Evolutionary conservation across 306 rosid genomes (phyloP).

Genomic region (Chamaecrista fasciculata): DNA sequence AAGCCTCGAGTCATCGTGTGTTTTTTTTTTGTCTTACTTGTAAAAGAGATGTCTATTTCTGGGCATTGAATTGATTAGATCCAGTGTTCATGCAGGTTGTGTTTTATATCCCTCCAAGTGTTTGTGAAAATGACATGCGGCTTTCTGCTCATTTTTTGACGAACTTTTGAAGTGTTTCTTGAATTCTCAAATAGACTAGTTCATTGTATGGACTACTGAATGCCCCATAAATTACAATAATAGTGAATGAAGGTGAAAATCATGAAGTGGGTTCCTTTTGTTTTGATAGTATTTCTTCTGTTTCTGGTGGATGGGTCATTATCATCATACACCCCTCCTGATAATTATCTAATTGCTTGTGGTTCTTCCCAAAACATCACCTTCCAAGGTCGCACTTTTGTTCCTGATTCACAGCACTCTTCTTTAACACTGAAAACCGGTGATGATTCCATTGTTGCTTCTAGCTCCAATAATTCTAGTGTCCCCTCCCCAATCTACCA

Average conservation of each 20-base stretch:
- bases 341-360: constrained; percentile 82
- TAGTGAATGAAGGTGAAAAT: constrained; percentile 57
- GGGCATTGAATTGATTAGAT: constrained; percentile 32
- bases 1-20: constrained; percentile 5
- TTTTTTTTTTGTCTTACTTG: constrained; percentile 28
- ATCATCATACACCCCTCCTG: constrained; percentile 57
- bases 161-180: neutral
- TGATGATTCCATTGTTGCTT: constrained; percentile 52
- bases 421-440: constrained; percentile 49
- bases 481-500: constrained; percentile 67
- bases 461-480: constrained; percentile 56
- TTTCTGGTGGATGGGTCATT: constrained; percentile 42
- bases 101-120: neutral
- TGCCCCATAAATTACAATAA: constrained; percentile 20
- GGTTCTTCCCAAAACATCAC: constrained; percentile 67
- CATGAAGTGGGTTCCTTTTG: constrained; percentile 38
- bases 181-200: neutral
- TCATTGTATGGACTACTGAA: constrained; percentile 30
- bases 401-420: constrained; percentile 71
- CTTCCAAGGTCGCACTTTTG: constrained; percentile 72
- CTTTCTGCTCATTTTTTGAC: constrained; percentile 3
- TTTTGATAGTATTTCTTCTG: constrained; percentile 41
- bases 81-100: constrained; percentile 32
- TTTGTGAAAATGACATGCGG: constrained; percentile 35
- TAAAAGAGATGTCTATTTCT: constrained; percentile 25